A percentile compares a stretch with the other conserved stretches of the same genome.
Conservation (phyloP, 148 eudicot genomes). For the Chenopodium berlandieri region DNA sequence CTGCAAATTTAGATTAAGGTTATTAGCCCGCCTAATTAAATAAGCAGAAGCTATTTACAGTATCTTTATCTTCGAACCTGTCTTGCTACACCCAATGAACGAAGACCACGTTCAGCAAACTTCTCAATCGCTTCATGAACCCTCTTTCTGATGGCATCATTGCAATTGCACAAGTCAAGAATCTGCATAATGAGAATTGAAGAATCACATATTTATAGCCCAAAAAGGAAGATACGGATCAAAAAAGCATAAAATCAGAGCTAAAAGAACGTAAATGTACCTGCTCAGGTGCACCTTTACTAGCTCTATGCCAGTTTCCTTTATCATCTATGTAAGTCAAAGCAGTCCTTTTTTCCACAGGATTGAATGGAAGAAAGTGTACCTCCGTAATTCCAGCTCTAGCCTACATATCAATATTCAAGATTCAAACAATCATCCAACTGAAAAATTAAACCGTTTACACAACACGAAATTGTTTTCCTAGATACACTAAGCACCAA, state of each 20-base stretch:
- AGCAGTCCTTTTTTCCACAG: constrained; percentile 40
- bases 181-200: constrained; percentile 45
- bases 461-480: not conserved
- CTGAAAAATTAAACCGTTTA: not conserved
- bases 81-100: constrained; percentile 85
- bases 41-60: not conserved
- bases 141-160: constrained; percentile 72
- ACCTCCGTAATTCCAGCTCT: constrained; percentile 44
- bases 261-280: constrained; percentile 11
- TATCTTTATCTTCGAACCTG: constrained; percentile 46
- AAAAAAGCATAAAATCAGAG: not conserved
- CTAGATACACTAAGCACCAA: not conserved
- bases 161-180: constrained; percentile 77
- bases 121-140: constrained; percentile 80
- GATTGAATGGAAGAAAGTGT: constrained; percentile 44
- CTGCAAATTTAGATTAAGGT: constrained; percentile 28
- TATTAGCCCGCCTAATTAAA: not conserved
- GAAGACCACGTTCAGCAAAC: constrained; percentile 89
- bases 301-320: constrained; percentile 42
- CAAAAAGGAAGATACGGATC: not conserved
- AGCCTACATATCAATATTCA: constrained; percentile 30
- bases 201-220: not conserved
- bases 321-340: constrained; percentile 37
- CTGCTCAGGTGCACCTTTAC: constrained; percentile 55
- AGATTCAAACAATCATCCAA: constrained; percentile 11